Base-by-base conservation (phyloP, 2,329 filamentous ascomycete genomes). In the Pestalotiopsis sp. region DNA sequence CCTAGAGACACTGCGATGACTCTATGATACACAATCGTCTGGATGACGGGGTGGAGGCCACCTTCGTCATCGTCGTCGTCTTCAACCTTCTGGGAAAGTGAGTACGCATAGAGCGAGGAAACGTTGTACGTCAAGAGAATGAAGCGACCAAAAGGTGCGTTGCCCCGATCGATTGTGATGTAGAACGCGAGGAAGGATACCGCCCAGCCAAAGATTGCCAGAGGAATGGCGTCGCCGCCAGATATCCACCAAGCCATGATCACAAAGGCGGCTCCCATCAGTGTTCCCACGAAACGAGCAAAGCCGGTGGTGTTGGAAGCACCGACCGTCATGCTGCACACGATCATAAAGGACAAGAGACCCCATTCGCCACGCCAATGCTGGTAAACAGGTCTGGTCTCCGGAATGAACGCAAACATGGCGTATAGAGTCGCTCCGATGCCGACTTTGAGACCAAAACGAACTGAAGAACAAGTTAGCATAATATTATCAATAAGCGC, bases 301-400 rank as follows among this genome's bases (percentile, higher is more conserved):
- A 91, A 90, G 3, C 94, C 95, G 0, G 95, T 98, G 1, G 95
- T 97, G 79, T 98, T 99, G 27, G 94, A 93, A 7, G 96, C 94
- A 36, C 96, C 96, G 25, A 98, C 95, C 0, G 95, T 99, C 94
- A 98, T 98, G 49, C 93, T 94, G 77, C 95, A 97, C 27, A 99
- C 96, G 77, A 98, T 90, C 95, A 98, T 98, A 83, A 97, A 98
- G 0, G 94, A 97, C 67, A 99, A 80, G 2, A 99, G 85, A 25
- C 96, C 96, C 96, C 96, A 99, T 85, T 99, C 96, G 38, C 95
- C 95, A 78, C 95, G 87, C 94, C 95, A 98, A 75, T 92, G 91
- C 66, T 90, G 87, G 78, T 98, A 99, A 23, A 92, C 86, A 0
- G 93, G 92, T 66, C 94, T 86, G 2, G 94, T 97, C 9, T 87